Evolutionary conservation across 345 rosid genomes (phyloP), one percentile per base, ranked within the genome.

Genomic region (Citrus unshiu): DNA sequence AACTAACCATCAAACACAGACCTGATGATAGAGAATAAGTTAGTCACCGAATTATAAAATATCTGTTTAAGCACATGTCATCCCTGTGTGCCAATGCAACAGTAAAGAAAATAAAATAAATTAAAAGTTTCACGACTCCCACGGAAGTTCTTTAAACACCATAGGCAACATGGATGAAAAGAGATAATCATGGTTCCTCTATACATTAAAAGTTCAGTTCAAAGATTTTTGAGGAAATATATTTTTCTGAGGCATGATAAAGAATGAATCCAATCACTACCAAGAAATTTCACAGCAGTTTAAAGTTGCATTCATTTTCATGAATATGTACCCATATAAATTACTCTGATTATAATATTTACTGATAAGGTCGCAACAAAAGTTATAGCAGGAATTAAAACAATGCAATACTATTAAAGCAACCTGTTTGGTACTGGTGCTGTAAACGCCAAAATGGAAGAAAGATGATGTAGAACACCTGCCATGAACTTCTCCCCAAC

Each of bases 381-480:
- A 6, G 9, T 70, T 74, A 43, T 62, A 32, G 40, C n/a, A 74
- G 25, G 32, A 57, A 13, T n/a, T 46, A 61, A 3, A 34, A 30
- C 4, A 37, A 27, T 9, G 59, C 30, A 65, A 49, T 43, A 56
- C 64, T 22, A 34, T 32, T 61, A 77, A 71, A 68, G 81, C 43
- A 67, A 90, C 98, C 99, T 96, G 84, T 94, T 96, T 56, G 99
- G 99, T 76, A 96, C 79, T 40, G 98, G 95, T 73, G 99, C 97
- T 49, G 86, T 91, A 76, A 96, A 79, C 32, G 98, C 97, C 85
- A 96, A 74, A 83, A 94, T 88, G 46, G 99, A 89, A 81, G 98
- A 97, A 16, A 96, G 95, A 80, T 96, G 99, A 60, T 83, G 61
- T n/a, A 96, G 66, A 83, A 94, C 97, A 29, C 98, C 98, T 18